Percentiles rank a stretch among this genome's conserved stretches.
phyloP scores from a whole-genome alignment of 306 rosid species.

The Amphicarpaea edgeworthii region DNA sequence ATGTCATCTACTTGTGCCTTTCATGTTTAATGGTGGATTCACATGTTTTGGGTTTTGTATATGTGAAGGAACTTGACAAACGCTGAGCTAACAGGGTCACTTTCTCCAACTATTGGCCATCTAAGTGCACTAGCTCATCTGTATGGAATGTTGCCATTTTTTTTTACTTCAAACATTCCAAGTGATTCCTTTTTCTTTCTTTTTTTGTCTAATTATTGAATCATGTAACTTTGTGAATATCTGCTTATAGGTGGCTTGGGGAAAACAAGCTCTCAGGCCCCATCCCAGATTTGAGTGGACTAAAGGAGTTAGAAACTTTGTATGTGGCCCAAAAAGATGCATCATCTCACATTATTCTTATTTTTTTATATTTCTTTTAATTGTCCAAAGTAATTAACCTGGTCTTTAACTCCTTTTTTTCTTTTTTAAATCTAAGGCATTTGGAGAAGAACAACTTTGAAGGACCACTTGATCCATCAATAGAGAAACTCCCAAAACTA shows the following conservation, averaged over 20 bases:
- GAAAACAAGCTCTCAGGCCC: constrained; percentile 72
- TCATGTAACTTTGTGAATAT: constrained; percentile 34
- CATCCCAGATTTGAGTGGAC: constrained; percentile 68
- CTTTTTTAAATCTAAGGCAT: constrained; percentile 61
- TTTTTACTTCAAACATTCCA: constrained; percentile 5
- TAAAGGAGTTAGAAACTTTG: constrained; percentile 71
- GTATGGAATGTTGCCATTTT: constrained; percentile 60
- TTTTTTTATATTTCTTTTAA: constrained; percentile 31
- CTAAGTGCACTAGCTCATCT: constrained; percentile 65
- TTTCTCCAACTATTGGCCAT: constrained; percentile 61
- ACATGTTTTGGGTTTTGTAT: constrained; percentile 31
- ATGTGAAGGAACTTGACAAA: constrained; percentile 72
- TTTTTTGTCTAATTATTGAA: neutral
- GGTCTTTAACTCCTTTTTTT: constrained; percentile 9
- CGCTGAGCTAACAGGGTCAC: constrained; percentile 64
- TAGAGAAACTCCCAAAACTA: constrained; percentile 58
- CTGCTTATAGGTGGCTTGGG: constrained; percentile 73
- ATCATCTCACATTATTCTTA: constrained; percentile 21
- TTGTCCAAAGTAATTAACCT: neutral
- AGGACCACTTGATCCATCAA: constrained; percentile 70
- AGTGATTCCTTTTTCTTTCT: neutral
- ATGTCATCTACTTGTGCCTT: neutral
- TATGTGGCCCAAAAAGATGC: constrained; percentile 49
- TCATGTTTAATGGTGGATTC: constrained; percentile 30
- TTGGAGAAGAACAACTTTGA: constrained; percentile 80